A percentile compares a stretch with the other conserved stretches of the same genome.
phyloP scores from a whole-genome alignment of 106 monocot species.

The Dioscorea zingiberensis region DNA sequence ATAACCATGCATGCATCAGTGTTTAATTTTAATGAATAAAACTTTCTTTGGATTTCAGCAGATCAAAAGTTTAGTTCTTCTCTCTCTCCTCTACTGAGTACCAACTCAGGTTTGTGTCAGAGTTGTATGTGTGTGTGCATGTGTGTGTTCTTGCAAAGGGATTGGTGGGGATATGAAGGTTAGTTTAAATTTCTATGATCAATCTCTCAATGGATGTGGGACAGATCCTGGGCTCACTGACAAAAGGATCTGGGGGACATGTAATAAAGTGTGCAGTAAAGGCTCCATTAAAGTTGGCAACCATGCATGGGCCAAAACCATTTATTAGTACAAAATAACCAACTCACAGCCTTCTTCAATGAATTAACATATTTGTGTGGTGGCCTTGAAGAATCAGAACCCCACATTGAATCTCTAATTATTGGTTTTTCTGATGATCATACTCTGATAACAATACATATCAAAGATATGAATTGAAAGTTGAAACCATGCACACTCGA shows the following conservation, averaged over 20 bases:
- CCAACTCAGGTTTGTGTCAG: not conserved
- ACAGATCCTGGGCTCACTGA: not conserved
- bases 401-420: not conserved
- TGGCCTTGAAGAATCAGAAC: not conserved
- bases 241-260: slow-evolving; percentile 1
- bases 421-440: too few species aligned
- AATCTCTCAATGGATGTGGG: too few species aligned
- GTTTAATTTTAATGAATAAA: not conserved
- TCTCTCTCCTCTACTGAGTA: too few species aligned
- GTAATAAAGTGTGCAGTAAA: not conserved
- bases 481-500: too few species aligned
- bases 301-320: slow-evolving; percentile 7
- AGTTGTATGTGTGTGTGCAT: too few species aligned
- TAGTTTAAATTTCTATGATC: too few species aligned
- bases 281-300: slow-evolving; percentile 5
- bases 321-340: slow-evolving; percentile 1
- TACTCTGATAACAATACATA: too few species aligned
- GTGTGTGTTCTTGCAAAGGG: too few species aligned
- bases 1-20: not conserved
- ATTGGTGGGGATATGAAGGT: too few species aligned
- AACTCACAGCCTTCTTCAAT: slow-evolving; percentile 1
- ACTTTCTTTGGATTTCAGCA: not conserved
- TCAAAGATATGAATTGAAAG: too few species aligned
- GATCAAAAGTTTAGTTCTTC: too few species aligned
- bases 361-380: not conserved